Conservation (phyloP, 345 rosid genomes). For the Cardamine chenopodiifolia region DNA sequence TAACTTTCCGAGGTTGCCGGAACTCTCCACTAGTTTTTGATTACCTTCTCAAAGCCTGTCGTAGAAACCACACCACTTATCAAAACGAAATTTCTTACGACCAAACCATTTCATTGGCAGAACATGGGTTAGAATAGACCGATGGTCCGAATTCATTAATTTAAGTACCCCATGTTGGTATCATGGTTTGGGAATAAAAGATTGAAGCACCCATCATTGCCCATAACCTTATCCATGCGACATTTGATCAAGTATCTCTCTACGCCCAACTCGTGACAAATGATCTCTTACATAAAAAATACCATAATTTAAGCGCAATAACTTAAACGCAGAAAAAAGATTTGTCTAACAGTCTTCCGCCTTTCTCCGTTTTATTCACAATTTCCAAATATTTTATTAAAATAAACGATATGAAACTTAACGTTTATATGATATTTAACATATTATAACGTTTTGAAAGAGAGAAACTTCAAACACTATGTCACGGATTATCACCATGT, state of each 20-base stretch:
- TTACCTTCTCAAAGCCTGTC: background rate
- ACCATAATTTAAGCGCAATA: too few relatives aligned
- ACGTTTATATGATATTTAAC: too few relatives aligned
- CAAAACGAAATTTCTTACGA: background rate
- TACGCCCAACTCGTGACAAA: too few relatives aligned
- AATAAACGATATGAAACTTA: background rate
- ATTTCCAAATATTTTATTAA: background rate
- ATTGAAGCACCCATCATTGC: background rate
- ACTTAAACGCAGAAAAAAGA: too few relatives aligned
- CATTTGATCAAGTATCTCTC: too few relatives aligned
- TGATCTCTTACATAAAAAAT: too few relatives aligned
- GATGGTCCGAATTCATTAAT: background rate
- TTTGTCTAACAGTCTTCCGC: background rate
- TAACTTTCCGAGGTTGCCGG: background rate
- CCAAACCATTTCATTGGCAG: background rate
- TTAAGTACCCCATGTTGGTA: background rate
- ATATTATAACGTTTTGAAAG: background rate
- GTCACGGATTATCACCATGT: background rate
- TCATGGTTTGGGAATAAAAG: background rate
- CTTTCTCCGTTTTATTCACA: background rate
- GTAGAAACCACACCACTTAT: background rate
- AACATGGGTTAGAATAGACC: background rate
- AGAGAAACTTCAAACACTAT: background rate
- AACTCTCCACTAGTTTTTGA: background rate
- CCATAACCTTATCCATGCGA: background rate